Evolutionary conservation across 176 grass and related monocot genomes (phyloP), one percentile per base, ranked within the genome.

Genomic region (Triticum turgidum): DNA sequence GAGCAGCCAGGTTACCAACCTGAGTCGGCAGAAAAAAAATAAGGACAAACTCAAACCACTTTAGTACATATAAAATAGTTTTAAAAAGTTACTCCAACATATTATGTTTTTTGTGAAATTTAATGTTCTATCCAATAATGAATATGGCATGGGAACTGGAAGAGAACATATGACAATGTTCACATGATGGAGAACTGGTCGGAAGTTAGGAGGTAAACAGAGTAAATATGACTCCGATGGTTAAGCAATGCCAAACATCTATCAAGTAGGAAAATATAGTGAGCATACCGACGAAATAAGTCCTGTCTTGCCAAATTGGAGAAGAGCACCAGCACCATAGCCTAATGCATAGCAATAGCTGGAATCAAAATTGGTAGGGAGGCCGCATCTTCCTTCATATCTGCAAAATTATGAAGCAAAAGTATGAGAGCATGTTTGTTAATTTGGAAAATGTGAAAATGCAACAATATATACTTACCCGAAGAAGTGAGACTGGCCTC

Each of bases 401-500:
- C 94, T 99, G 75, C 69, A 89, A 87, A 56, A 77, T 86, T 20
- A 65, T 65, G 87, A 33, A 82, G 30, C 44, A 64, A 30, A 13
- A 18, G 14, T 49, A 64, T 91, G 24, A 91, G 85, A 42, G 2
- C 8, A 7, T 14, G 15, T 8, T 20, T 41, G 6, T 45, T 20
- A 49, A 69, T 52, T 45, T 72, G 52, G 25, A 86, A 63, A 61
- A 15, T 87, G 21, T 0, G 81, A 61, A 76, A 70, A 27, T 83
- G 12, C 5, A 86, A 64, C 6, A 49, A 51, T 30, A 24, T 29
- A 21, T 47, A 38, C 70, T 83, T 90, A 99, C 97, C 97, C 97
- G 91, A 99, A 99, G 88, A 99, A 99, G 83, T 99, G 97, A 88
- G 97, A 91, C 68, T 99, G 94, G 22, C 97, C 94, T 89, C 91